Base-by-base conservation (phyloP, 495 filamentous ascomycete genomes). In the Penicillium ochrochloron region DNA sequence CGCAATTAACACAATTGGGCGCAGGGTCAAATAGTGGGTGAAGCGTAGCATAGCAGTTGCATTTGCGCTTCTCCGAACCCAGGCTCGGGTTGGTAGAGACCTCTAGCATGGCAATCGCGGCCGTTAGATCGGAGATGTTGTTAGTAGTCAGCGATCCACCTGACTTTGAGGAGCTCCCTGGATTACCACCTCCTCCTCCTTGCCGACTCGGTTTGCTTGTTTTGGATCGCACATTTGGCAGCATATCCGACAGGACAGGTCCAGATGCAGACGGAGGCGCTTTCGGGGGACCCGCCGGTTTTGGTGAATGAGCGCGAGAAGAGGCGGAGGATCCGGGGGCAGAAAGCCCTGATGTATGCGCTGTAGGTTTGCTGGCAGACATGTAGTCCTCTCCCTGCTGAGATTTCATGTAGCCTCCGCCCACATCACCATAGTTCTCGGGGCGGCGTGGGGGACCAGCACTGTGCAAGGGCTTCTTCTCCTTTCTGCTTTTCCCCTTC, bases 1-100 rank as follows among this genome's bases (percentile, higher is more conserved):
- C 95, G 73, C 95, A 99, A 66, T 85, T 88, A 21, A 95, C 80
- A 66, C 95, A 99, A 73, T 98, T 99, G 3, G 96, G 95, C 0
- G 93, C 92, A 0, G 94, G 91, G 11, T 84, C 84, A 12, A 97
- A 88, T 11, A 97, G 81, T 5, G 96, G 91, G 69, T 99, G 95
- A 2, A 92, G 84, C 3, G 90, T 83, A 0, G 90, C 95, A 63
- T 92, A 90, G 78, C 95, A 99, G 69, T 86, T 89, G 74, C 95
- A 99, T 63, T 84, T 84, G 41, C 89, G 85, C 14, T 84, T 76
- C 51, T 83, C 77, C 6, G 77, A 70, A 31, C 83, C 69, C 19
- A 91, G 80, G 0, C 86, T 84, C 0, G 93, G 92, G 73, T 97
- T 97, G 9, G 93, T 97, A 55, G 90, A 90, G 48, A 96, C 85